Base-by-base conservation (phyloP, 768 basidiomycete genomes). In the Boletellus ananas region DNA sequence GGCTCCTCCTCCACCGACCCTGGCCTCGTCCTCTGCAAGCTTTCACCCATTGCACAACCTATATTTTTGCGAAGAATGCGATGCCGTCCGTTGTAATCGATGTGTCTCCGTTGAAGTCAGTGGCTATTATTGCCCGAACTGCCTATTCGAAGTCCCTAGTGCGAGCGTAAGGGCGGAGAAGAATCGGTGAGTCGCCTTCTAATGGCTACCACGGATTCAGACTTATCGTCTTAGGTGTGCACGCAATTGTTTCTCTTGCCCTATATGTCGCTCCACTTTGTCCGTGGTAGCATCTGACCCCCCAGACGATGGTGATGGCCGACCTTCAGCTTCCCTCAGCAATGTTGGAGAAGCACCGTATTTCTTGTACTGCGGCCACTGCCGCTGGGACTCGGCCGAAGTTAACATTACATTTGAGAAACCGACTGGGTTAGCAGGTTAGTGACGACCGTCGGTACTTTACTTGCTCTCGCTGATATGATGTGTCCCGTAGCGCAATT, bases 51-150 rank as follows among this genome's bases (percentile, higher is more conserved):
- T 98, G 2, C 80, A 90, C 60, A 79, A 79, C 25, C 81, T 99
- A 8, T 96, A 92, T 70, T 98, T 98, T 67, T 99, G 96, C 68
- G 94, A 97, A 69, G 95, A 98, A 79, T 99, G 96, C 69, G 95
- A 98, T 68, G 87, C 90, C 2, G 80, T 99, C 38, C 77, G 94
- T 49, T 99, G 96, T 64, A 90, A 96, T 66, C 80, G 85, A 56
- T 99, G 96, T 60, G 91, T 95, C 2, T 79, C 85, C 8, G 75
- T 92, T 38, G 96, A 99, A 80, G 89, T 98, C 65, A 90, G 91
- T 65, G 91, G 90, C 37, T 99, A 98, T 67, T 97, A 92, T 68
- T 99, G 96, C 66, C 96, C 96, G 29, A 94, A 95, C 67, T 99
- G 96, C 67, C 76, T 97, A 16, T 99, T 98, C 67, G 96, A 99